Percentiles rank a stretch among this genome's conserved stretches.
These are phyloP conservation scores for Coniochaeta hoffmannii DNA, from an alignment of 2,329 filamentous ascomycete genomes.

Conservation along the genomic window DNA sequence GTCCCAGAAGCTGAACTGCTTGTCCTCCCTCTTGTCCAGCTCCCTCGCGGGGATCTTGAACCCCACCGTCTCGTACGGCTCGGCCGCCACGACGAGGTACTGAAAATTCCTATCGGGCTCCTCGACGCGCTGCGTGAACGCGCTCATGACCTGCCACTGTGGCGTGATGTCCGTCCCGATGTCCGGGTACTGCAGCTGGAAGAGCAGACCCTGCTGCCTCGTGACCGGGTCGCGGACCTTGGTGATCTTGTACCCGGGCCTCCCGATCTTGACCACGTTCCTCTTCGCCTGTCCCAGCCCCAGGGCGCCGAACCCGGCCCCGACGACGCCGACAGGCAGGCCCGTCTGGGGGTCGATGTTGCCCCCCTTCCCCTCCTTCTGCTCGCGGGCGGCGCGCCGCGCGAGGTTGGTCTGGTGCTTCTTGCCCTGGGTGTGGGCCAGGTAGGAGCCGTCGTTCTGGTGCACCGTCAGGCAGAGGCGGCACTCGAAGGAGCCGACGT, in stretches of 20 bases:
- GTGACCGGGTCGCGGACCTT: constrained; percentile 88
- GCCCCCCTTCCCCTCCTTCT: constrained; percentile 76
- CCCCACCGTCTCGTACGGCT: constrained; percentile 95
- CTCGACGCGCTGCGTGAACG: constrained; percentile 92
- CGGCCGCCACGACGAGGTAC: constrained; percentile 89
- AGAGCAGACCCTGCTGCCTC: constrained; percentile 82
- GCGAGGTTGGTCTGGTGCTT: constrained; percentile 99
- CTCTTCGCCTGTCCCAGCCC: constrained; percentile 48
- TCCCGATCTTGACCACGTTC: constrained; percentile 89
- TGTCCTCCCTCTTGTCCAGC: constrained; percentile 80
- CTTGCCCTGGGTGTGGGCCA: constrained; percentile 95
- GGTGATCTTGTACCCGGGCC: constrained; percentile 95
- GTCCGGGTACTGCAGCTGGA: constrained; percentile 93
- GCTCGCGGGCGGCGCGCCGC: constrained; percentile 88
- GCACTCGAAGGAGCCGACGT: constrained; percentile 96
- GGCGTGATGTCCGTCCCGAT: constrained; percentile 69
- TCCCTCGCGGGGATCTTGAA: constrained; percentile 95
- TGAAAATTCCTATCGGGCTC: constrained; percentile 91
- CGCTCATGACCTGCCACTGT: constrained; percentile 93
- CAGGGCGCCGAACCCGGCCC: constrained; percentile 52
- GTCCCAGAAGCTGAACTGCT: constrained; percentile 94
- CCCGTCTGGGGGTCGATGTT: constrained; percentile 62
- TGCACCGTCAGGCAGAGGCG: constrained; percentile 94
- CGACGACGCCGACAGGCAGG: constrained; percentile 67
- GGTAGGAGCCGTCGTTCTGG: constrained; percentile 98